Evolutionary conservation across 768 basidiomycete species (phyloP).

Genomic region (Suillus alpinus): DNA sequence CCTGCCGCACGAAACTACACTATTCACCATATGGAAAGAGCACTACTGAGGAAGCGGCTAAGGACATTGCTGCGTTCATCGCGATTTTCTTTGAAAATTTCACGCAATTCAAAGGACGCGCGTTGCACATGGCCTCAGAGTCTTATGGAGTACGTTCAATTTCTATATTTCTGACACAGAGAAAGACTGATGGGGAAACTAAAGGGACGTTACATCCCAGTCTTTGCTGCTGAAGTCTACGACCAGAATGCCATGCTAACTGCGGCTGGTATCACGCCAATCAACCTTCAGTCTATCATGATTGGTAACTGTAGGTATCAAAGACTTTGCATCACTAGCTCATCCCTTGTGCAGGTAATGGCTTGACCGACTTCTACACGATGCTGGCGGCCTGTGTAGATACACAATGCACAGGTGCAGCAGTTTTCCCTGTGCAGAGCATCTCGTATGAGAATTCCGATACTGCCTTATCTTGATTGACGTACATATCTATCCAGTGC

Average conservation of each 20-base stretch:
- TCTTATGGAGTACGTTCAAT: conserved; percentile 45
- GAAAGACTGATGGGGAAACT: neutral
- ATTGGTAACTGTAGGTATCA: conserved; percentile 37
- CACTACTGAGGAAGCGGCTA: conserved; percentile 64
- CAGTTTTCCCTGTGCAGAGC: conserved; percentile 43
- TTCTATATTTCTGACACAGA: neutral
- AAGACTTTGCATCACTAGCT: neutral
- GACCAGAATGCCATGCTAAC: conserved; percentile 44
- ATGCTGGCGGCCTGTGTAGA: conserved; percentile 45
- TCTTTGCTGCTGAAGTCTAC: conserved; percentile 45
- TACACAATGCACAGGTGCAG: conserved; percentile 53
- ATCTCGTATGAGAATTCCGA: conserved; percentile 35
- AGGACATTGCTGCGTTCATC: conserved; percentile 69
- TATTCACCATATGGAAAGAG: conserved; percentile 32
- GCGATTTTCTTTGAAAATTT: conserved; percentile 76
- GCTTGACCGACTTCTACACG: conserved; percentile 38
- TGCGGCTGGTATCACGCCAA: conserved; percentile 46
- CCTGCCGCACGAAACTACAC: conserved; percentile 4
- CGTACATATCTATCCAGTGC: conserved; percentile 18
- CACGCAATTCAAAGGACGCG: conserved; percentile 61
- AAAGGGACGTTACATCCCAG: conserved; percentile 51
- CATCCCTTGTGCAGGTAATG: conserved; percentile 36
- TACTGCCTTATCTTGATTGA: conserved; percentile 5
- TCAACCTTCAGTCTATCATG: conserved; percentile 47
- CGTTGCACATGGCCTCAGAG: conserved; percentile 60